Evolutionary conservation across 73 alveolate species (phyloP).

Genomic region (Tetrahymena malaccensis): DNA sequence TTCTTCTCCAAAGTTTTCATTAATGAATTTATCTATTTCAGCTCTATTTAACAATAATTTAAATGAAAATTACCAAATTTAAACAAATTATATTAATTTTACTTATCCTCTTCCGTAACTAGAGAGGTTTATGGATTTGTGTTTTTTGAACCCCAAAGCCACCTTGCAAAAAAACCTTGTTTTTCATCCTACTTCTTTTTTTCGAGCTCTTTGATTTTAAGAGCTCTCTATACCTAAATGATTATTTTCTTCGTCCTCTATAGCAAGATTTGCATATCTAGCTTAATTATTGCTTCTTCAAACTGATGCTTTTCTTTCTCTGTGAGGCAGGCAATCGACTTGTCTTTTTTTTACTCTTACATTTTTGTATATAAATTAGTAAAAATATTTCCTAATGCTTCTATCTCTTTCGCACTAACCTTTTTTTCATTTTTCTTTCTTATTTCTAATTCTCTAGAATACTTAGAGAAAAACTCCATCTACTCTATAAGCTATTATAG

Average conservation of each 20-base stretch:
- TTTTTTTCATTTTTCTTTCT: background rate
- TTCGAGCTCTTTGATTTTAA: slow-evolving; percentile 17
- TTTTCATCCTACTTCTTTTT: slow-evolving; percentile 1
- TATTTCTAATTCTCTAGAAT: background rate
- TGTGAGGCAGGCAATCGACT: background rate
- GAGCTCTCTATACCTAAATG: slow-evolving; percentile 10
- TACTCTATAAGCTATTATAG: background rate
- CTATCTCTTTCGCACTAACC: background rate
- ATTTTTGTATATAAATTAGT: background rate
- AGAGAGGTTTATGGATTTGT: background rate
- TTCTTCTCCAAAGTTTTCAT: background rate
- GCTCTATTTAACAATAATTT: background rate
- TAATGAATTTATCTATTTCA: background rate
- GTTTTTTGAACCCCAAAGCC: slow-evolving; percentile 26
- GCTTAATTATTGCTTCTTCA: background rate
- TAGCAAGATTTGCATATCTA: background rate
- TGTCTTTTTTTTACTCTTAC: background rate
- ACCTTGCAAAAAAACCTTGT: slow-evolving; percentile 1
- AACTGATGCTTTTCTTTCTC: background rate
- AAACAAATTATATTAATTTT: background rate
- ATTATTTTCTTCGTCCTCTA: slow-evolving; percentile 4
- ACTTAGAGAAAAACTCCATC: background rate
- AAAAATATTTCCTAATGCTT: background rate
- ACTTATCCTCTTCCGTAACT: slow-evolving; percentile 11
- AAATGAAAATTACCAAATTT: background rate